Percentiles rank a stretch among this genome's conserved stretches.
Evolutionary conservation across 805 yeast species (phyloP).

Genomic region (Blastobotrys parvus): DNA sequence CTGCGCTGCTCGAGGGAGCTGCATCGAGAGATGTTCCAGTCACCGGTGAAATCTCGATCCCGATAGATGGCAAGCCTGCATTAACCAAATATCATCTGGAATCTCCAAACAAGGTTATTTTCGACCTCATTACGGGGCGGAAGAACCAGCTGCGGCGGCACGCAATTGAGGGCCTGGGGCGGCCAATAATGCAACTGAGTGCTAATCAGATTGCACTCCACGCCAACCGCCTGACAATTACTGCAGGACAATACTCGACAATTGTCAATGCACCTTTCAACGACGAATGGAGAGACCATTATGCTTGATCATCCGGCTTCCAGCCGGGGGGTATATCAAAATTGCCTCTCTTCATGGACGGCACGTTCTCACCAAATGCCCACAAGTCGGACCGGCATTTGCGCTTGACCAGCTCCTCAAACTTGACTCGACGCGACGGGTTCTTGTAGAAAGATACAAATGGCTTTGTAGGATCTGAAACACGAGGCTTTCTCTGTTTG

Average conservation of each 20-base stretch:
- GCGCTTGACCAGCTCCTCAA: conserved; percentile 13
- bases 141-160: conserved; percentile 16
- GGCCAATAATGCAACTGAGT: not conserved
- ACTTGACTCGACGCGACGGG: conserved; percentile 10
- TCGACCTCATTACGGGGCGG: conserved; percentile 15
- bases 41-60: conserved; percentile 4
- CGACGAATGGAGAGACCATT: too few species aligned
- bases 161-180: conserved; percentile 5
- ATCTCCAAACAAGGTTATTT: conserved; percentile 7
- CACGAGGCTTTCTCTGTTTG: not conserved
- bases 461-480: not conserved
- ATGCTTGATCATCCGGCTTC: too few species aligned
- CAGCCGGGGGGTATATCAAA: too few species aligned
- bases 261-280: too few species aligned
- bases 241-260: not conserved
- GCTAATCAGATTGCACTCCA: not conserved
- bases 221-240: not conserved
- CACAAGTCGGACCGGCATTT: conserved; percentile 7
- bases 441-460: conserved; percentile 9
- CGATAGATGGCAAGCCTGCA: conserved; percentile 8
- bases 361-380: conserved; percentile 16
- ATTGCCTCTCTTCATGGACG: too few species aligned
- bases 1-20: conserved; percentile 5
- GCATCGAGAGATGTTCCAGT: not conserved
- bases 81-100: conserved; percentile 7